phyloP scores from a whole-genome alignment of 1,284 basidiomycete genomes.

The Ustilago trichophora region DNA sequence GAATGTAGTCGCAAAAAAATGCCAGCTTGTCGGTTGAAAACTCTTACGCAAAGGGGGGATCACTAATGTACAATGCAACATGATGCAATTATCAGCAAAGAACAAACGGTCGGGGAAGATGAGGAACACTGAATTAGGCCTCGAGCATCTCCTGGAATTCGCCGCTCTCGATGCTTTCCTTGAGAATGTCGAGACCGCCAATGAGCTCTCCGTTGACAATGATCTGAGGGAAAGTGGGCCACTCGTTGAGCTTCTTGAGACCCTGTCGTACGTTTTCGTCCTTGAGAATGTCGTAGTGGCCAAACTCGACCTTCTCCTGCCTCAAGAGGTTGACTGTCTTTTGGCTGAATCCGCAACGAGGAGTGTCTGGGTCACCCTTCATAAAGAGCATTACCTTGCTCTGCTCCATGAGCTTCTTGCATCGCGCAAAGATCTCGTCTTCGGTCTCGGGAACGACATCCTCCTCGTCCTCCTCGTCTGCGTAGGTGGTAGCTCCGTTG shows the following conservation, averaged over 20 bases:
- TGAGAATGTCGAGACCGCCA: slow-evolving; percentile 72
- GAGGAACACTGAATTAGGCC: slow-evolving; percentile 12
- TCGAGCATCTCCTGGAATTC: slow-evolving; percentile 74
- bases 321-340: slow-evolving; percentile 75
- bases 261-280: slow-evolving; percentile 77
- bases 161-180: slow-evolving; percentile 69
- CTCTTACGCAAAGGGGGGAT: too few relatives aligned
- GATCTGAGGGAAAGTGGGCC: slow-evolving; percentile 78
- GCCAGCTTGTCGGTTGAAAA: neutral
- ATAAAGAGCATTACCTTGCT: slow-evolving; percentile 87
- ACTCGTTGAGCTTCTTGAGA: slow-evolving; percentile 82
- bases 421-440: slow-evolving; percentile 75
- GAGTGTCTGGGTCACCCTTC: slow-evolving; percentile 89
- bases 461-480: slow-evolving; percentile 43
- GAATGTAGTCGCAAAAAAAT: too few relatives aligned
- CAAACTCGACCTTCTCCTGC: slow-evolving; percentile 74
- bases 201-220: slow-evolving; percentile 78
- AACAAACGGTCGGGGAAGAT: neutral
- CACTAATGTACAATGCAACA: slow-evolving; percentile 32
- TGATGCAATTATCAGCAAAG: neutral
- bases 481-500: slow-evolving; percentile 14
- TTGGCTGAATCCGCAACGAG: slow-evolving; percentile 77
- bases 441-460: slow-evolving; percentile 70
- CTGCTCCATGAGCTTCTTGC: slow-evolving; percentile 75
- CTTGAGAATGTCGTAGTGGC: slow-evolving; percentile 81